These are phyloP conservation scores for Grosmannia serpens DNA, from an alignment of 2,329 filamentous ascomycete genomes.

Conservation along the genomic window DNA sequence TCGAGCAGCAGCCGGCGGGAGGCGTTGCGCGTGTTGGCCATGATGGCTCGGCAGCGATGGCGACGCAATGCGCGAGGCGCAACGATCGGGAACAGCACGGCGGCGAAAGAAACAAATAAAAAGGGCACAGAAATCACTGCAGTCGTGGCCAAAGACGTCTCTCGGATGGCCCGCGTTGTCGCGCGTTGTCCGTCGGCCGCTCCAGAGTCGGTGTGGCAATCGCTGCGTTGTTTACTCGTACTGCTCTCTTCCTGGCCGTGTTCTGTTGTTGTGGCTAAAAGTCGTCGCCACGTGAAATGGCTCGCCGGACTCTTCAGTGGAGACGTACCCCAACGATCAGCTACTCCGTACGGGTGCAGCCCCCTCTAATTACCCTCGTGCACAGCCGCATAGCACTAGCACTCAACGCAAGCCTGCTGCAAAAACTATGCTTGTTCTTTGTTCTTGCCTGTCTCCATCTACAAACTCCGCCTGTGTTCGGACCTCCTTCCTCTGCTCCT, in stretches of 20 bases:
- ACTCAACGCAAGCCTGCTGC: too few species aligned
- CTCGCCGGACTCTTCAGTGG: neutral
- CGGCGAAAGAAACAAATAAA: neutral
- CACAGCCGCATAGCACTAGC: too few species aligned
- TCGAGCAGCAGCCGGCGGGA: conserved; percentile 48
- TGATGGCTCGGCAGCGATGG: conserved; percentile 1
- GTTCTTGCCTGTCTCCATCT: neutral
- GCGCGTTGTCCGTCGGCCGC: neutral
- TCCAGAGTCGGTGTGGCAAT: neutral
- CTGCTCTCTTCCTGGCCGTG: too few species aligned
- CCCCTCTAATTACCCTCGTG: too few species aligned
- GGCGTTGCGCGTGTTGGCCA: conserved; percentile 32
- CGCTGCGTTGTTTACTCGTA: neutral
- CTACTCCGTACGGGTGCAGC: too few species aligned
- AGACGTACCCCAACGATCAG: neutral
- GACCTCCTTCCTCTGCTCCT: neutral
- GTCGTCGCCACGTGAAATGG: neutral
- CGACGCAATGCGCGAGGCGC: neutral
- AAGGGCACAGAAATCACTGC: neutral
- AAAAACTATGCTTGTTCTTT: neutral
- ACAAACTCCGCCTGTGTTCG: neutral
- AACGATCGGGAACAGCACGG: neutral
- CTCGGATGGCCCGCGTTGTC: neutral
- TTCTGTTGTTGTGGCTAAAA: neutral
- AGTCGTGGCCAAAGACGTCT: neutral